Evolutionary conservation across 1,284 basidiomycete genomes (phyloP), one percentile per base, ranked within the genome.

Genomic region (Cutaneotrichosporon sp.): DNA sequence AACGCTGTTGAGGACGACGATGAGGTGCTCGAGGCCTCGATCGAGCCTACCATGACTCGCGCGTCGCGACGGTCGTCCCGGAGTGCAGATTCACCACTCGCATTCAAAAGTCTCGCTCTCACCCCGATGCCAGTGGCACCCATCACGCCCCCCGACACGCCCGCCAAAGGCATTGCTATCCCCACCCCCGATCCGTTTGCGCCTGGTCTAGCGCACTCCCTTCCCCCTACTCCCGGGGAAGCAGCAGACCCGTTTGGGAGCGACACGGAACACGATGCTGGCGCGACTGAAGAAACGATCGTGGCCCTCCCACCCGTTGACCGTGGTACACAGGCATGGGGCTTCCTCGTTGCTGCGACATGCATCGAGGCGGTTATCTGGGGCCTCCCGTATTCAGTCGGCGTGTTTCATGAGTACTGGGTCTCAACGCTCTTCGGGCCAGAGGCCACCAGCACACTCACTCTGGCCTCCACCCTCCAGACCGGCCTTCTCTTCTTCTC

Each of bases 381-480:
- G 74, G 80, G 80, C 1, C 59, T 81, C 21, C 77, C 76, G 18
- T 79, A 74, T 62, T 70, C 73, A 21, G 72, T 79, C 52, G 78
- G 78, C 65, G 72, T 80, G 30, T 69, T 80, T 46, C 75, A 78
- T 63, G 69, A 71, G 50, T 81, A 79, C 62, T 80, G 79, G 79
- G 34, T 36, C n/a, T 36, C n/a, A 14, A 50, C 58, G 4, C 63
- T 78, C 26, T 81, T 81, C 60, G 42, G 40, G 21, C 66, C 72
- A 10, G 73, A 69, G 2, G 61, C 63, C 1, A 55, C 53, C 50
- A 22, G 36, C 11, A 62, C 40, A 0, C 58, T 67, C 22, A 80
- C 78, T 0, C 69, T 79, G 8, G 75, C 78, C 7, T 74, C 77
- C 11, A 78, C 80, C 30, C 65, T 80, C 31, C 73, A 74, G 49